These are phyloP conservation scores for Solanum bulbocastanum DNA, from an alignment of 257 asterid genomes.

Conservation along the genomic window DNA sequence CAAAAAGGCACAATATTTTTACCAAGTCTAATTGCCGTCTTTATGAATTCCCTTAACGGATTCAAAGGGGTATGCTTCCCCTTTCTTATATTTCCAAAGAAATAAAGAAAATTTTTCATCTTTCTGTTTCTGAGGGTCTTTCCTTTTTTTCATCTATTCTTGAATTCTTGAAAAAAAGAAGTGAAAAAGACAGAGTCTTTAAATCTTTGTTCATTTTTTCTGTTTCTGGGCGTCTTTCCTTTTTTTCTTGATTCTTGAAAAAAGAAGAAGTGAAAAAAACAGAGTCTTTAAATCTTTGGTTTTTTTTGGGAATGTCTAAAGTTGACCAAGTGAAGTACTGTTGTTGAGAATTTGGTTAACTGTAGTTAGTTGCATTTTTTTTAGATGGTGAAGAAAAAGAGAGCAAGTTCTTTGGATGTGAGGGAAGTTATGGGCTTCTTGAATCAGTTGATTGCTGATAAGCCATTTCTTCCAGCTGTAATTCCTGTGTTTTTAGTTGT, in stretches of 20 bases:
- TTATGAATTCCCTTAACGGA: constrained; percentile 1
- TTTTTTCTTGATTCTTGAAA: neutral
- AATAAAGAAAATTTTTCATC: neutral
- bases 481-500: constrained; percentile 50
- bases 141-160: neutral
- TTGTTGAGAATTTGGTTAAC: neutral
- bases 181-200: neutral
- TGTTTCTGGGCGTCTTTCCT: neutral
- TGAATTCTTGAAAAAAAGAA: neutral
- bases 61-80: neutral
- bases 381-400: constrained; percentile 53
- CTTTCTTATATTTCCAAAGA: neutral
- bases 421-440: constrained; percentile 37
- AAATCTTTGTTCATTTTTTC: neutral
- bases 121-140: neutral
- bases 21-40: neutral
- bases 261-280: neutral
- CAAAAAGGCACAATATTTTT: neutral
- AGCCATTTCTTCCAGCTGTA: constrained; percentile 55
- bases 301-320: neutral
- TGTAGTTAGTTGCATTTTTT: neutral
- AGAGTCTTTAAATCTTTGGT: neutral
- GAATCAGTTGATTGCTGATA: constrained; percentile 49
- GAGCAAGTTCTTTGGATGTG: constrained; percentile 25
- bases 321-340: neutral